Evolutionary conservation across 495 filamentous ascomycete species (phyloP).

Genomic region (Achaetomiella virescens): DNA sequence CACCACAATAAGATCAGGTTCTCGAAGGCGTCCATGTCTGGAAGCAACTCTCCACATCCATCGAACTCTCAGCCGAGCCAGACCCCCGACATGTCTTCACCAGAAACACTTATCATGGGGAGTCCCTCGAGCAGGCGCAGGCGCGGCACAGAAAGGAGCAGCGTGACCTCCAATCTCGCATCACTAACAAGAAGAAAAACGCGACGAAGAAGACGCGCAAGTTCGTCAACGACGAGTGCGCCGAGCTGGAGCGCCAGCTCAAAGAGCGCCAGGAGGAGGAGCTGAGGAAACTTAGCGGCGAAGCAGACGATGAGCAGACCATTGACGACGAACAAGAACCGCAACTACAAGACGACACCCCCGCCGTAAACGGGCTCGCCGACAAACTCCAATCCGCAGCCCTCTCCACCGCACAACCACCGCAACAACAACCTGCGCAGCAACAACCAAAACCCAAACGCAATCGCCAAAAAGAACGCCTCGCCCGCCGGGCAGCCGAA

Average conservation of each 20-base stretch:
- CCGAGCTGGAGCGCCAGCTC: constrained; percentile 62
- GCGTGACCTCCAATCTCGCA: constrained; percentile 71
- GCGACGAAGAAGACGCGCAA: constrained; percentile 95
- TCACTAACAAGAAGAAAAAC: constrained; percentile 91
- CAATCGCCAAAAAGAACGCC: constrained; percentile 83
- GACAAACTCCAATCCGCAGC: constrained; percentile 19
- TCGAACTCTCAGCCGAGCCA: neutral
- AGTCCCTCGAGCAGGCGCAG: constrained; percentile 65
- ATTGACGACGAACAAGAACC: constrained; percentile 7
- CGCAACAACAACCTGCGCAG: constrained; percentile 5
- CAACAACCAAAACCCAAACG: constrained; percentile 50
- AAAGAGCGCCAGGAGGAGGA: constrained; percentile 63
- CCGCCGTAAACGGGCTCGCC: constrained; percentile 12
- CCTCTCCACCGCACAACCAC: constrained; percentile 9
- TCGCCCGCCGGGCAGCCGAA: constrained; percentile 83
- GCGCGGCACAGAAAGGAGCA: constrained; percentile 82
- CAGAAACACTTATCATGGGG: constrained; percentile 20
- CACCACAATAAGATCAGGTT: neutral
- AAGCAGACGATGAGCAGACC: constrained; percentile 14
- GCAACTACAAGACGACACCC: neutral
- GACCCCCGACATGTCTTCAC: neutral
- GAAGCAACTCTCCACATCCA: neutral
- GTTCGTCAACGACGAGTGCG: constrained; percentile 79
- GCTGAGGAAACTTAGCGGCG: constrained; percentile 48
- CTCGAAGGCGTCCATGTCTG: neutral